Evolutionary conservation across 2,329 filamentous ascomycete genomes (phyloP), one percentile per base, ranked within the genome.

Genomic region (Ascochyta pisi): DNA sequence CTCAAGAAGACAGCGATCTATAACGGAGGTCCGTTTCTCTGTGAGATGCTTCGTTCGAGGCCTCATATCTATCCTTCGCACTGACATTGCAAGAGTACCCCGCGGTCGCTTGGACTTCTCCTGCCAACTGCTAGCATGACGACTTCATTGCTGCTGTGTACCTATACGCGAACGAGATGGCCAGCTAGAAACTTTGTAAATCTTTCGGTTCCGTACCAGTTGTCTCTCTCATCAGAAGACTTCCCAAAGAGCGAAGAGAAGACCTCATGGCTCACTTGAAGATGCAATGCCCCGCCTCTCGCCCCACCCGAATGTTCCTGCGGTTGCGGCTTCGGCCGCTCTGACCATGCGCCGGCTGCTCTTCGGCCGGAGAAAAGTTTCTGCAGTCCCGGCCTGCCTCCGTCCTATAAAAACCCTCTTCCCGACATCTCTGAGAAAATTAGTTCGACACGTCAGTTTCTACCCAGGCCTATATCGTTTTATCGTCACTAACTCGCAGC

Each of bases 301-400:
- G 51, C 56, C 56, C 56, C 56, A 54, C 56, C 34, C 16, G 34
- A 38, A 45, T 58, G 47, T 58, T 57, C 58, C 58, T 60, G 47
- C 54, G 47, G 54, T 57, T 57, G 52, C 46, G 44, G 49, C 54
- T 52, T 57, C 49, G 54, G 37, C 47, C 12, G 29, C 46, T 22
- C 15, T 31, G 43, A 31, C 43, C 37, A 42, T 2, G 15, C 40
- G 8, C 26, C 57, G 48, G 41, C 24, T 19, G 16, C 19, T 40
- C 37, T 23, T 50, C 48, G 35, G 33, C 10, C 31, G 48, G 39
- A 27, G 34, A 42, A 24, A 57, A 24, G 16, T 15, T 33, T 29
- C 13, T 23, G 24, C 41, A 19, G 15, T 3, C 7, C 33, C 33
- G 33, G 3, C n/a, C 12, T 31, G 13, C 27, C 27, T 29, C 6